Conservation (phyloP, 345 rosid genomes). For the Citrus australasica region DNA sequence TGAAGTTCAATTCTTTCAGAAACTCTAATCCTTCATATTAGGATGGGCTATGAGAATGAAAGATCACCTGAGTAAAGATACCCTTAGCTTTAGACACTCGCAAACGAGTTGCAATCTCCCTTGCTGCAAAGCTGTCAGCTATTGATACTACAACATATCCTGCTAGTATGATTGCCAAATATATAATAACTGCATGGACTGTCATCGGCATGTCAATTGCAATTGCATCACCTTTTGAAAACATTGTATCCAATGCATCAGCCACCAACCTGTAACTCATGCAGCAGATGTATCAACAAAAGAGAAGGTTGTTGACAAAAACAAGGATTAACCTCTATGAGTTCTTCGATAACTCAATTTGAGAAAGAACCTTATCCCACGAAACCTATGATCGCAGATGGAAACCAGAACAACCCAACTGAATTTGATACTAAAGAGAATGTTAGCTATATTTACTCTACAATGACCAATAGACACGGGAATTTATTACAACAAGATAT, state of each 20-base stretch:
- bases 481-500: not conserved
- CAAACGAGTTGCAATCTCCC: slow-evolving; percentile 76
- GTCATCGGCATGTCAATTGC: slow-evolving; percentile 97
- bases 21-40: not conserved
- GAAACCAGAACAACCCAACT: no score
- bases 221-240: slow-evolving; percentile 73
- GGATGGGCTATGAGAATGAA: not conserved
- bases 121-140: slow-evolving; percentile 91
- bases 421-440: no score
- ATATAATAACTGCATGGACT: slow-evolving; percentile 67
- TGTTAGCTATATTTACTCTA: not conserved
- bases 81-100: slow-evolving; percentile 74
- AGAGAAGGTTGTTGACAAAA: not conserved
- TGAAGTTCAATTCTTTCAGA: not conserved
- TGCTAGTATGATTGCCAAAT: slow-evolving; percentile 75
- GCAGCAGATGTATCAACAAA: not conserved
- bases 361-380: not conserved
- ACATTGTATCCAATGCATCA: slow-evolving; percentile 51
- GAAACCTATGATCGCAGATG: not conserved
- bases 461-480: not conserved
- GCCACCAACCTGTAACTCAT: slow-evolving; percentile 67
- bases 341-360: no score
- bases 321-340: not conserved
- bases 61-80: slow-evolving; percentile 84
- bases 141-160: slow-evolving; percentile 84